Conservation (phyloP, 192 early-diverging fungal species). For the Backusella mclennaniae region DNA sequence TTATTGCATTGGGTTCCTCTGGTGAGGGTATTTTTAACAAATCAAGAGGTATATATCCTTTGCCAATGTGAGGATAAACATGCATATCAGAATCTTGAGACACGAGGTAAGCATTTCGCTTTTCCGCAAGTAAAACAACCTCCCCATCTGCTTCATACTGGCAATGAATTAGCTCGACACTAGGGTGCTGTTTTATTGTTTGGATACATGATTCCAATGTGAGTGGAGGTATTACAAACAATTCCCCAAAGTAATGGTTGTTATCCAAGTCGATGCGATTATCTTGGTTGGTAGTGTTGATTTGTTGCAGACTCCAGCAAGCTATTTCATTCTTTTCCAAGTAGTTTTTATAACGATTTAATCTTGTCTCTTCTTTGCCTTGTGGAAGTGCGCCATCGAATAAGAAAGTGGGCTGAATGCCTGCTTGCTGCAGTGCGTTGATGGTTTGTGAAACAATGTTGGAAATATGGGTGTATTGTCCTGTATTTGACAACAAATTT, state of each 20-base stretch:
- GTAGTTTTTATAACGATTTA: conserved; percentile 42
- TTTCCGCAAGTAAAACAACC: conserved; percentile 38
- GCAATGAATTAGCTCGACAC: conserved; percentile 37
- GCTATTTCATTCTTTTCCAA: conserved; percentile 32
- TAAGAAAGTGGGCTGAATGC: conserved; percentile 37
- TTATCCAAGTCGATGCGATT: not conserved
- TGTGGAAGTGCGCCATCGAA: conserved; percentile 50
- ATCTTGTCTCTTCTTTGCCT: conserved; percentile 41
- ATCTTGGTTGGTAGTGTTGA: conserved; percentile 11
- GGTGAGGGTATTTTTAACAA: conserved; percentile 24
- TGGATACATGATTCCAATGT: conserved; percentile 42
- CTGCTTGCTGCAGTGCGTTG: conserved; percentile 22
- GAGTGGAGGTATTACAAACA: conserved; percentile 49
- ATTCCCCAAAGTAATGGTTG: conserved; percentile 24
- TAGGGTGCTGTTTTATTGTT: conserved; percentile 37
- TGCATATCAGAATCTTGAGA: conserved; percentile 54
- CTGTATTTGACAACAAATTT: not conserved
- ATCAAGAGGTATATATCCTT: conserved; percentile 50
- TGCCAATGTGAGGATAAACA: conserved; percentile 42
- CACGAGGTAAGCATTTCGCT: conserved; percentile 43
- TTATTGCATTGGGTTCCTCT: not conserved
- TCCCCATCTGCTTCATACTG: conserved; percentile 47
- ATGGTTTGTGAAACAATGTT: conserved; percentile 31
- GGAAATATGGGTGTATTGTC: conserved; percentile 41
- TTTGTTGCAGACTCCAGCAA: conserved; percentile 32